Evolutionary conservation across 345 rosid species (phyloP), one percentile per base, ranked within the genome.

Genomic region (Raphanus raphanistrum): DNA sequence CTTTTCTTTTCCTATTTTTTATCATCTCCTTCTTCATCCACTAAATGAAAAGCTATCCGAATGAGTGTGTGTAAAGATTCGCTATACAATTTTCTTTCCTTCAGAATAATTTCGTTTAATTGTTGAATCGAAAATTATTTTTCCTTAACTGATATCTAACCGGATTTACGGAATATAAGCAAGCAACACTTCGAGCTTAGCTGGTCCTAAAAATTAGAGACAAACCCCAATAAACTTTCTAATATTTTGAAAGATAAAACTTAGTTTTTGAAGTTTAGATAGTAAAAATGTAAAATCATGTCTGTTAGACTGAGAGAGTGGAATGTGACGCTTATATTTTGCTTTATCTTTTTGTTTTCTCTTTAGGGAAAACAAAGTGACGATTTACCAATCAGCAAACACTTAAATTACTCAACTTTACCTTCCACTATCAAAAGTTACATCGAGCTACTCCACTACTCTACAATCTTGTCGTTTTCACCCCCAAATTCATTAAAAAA

Each of bases 391-490:
- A 78, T 71, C 62, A 66, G 54, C 8, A 31, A 58, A 43, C 36
- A 10, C 57, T 43, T 36, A 15, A 58, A 65, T 78, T 71, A 66
- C 77, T 72, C 4, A 65, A 66, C 76, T 73, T 79, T 79, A 68
- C 54, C 29, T 31, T 79, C 79, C 82, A 79, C 82, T 74, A 74
- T 62, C 38, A 59, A 79, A 66, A 79, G 74, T 61, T 50, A 68
- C 33, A 63, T 27, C 15, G n/a, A 79, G 59, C 10, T 38, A 63
- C 66, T 52, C 21, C 67, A 69, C 61, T 74, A 63, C 21, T 70
- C 29, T 69, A 32, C 8, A 57, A 35, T 16, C 31, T 50, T 3
- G 43, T 79, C 28, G 3, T 68, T 35, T 60, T 16, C 35, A 74
- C 28, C 45, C 70, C 70, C 4, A 68, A 63, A 48, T 41, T 41